A percentile compares a stretch with the other conserved stretches of the same genome.
Conservation (phyloP, 2,329 filamentous ascomycete genomes). For the Verticillium nubilum region DNA sequence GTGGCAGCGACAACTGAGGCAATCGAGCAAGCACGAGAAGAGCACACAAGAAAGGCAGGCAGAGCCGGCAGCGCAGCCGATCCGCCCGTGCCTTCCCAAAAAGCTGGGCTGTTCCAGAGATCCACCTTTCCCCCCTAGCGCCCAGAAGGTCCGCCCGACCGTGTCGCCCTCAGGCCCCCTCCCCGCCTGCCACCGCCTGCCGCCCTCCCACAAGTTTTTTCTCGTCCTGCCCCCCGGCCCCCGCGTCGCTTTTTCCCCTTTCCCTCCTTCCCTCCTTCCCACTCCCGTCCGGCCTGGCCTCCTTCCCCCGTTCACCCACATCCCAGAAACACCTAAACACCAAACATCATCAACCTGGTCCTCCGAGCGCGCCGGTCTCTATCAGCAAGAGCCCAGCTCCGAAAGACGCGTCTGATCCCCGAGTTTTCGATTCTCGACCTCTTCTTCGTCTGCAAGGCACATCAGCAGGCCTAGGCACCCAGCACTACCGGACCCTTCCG, state of each 20-base stretch:
- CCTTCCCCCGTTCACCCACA: background rate
- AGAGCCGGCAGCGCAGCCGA: background rate
- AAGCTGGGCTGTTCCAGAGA: background rate
- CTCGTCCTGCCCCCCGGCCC: slow-evolving; percentile 7
- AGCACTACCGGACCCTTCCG: background rate
- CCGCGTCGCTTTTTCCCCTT: slow-evolving; percentile 4
- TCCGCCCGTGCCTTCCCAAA: background rate
- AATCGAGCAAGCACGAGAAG: background rate
- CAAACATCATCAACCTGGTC: background rate
- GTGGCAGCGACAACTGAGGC: too few relatives aligned
- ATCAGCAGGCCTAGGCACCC: background rate
- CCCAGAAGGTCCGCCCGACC: slow-evolving; percentile 7
- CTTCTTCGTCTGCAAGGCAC: background rate
- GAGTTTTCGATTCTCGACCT: background rate
- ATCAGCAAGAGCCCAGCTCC: background rate
- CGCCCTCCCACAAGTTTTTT: slow-evolving; percentile 13
- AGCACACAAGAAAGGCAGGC: background rate
- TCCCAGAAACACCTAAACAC: background rate
- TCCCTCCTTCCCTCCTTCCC: background rate
- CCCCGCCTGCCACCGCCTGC: slow-evolving; percentile 11
- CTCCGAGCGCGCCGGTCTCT: slow-evolving; percentile 1
- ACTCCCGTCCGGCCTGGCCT: background rate
- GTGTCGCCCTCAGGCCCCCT: slow-evolving; percentile 4
- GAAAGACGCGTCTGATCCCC: background rate
- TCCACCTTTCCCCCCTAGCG: slow-evolving; percentile 1